Evolutionary conservation across 257 asterid genomes (phyloP), one percentile per base, ranked within the genome.

Genomic region (Nicotiana sylvestris): DNA sequence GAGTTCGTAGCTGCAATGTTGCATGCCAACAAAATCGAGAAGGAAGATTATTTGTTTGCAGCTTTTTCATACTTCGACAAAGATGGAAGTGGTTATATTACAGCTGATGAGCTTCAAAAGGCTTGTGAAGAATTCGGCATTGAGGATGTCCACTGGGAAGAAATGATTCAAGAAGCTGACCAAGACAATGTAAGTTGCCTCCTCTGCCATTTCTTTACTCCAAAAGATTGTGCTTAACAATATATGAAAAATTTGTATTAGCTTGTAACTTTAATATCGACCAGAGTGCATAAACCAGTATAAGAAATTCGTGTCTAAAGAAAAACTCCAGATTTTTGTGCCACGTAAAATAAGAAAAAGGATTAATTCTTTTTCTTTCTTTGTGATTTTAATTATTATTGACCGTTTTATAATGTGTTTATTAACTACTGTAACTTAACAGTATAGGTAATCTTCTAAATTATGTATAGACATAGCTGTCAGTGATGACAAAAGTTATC

Each of bases 1-100:
- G 99, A 95, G 87, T 95, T 95, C 74, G 92, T 95, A 25, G 97
- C 99, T 25, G 99, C 99, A 86, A 95, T 94, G 91, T 83, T 95
- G 85, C 97, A 92, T 85, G 87, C 93, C 64, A 95, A 93, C 95
- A 92, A 95, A 88, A 90, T 92, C 9, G 96, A 92, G 81, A 95
- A 86, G 84, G 99, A 92, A 81, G 97, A 91, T 83, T 95, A 93
- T 80, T 18, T 92, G 80, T 86, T 35, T 80, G 96, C 96, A 8
- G 99, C 99, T 0, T 95, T 95, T 83, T 92, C 97, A 15, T 95
- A 87, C 67, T 95, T 95, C 6, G 99, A 93, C 87, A 93, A 91
- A 86, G 99, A 95, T 21, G 93, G 93, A 5, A 93, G 98, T 9
- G 98, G 98, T 4, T 93, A 85, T 83, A 95, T 95, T 77, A 95